phyloP scores from a whole-genome alignment of 352 stramenopile species.

The Phytopythium chamaehyphon region DNA sequence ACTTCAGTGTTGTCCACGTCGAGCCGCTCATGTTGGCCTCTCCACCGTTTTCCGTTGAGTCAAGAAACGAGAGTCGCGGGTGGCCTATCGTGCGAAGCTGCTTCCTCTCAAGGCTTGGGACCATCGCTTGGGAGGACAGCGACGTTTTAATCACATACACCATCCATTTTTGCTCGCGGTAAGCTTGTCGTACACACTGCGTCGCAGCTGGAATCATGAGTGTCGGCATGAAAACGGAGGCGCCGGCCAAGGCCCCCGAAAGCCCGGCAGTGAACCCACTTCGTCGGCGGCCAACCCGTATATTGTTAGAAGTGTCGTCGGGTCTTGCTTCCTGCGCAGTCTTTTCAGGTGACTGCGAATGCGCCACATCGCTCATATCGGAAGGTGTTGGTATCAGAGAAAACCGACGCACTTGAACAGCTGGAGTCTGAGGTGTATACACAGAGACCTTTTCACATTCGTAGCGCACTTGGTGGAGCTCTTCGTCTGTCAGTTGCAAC shows the following conservation, averaged over 20 bases:
- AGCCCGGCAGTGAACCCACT: neutral
- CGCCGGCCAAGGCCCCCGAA: neutral
- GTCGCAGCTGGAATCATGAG: slow-evolving; percentile 11
- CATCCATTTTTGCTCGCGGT: slow-evolving; percentile 64
- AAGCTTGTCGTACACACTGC: slow-evolving; percentile 52
- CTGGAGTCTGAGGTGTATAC: slow-evolving; percentile 13
- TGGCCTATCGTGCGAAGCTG: slow-evolving; percentile 47
- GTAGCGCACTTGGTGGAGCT: slow-evolving; percentile 70
- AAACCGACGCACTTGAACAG: neutral
- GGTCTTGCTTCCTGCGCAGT: neutral
- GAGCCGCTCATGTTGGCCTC: neutral
- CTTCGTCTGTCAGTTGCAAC: slow-evolving; percentile 49
- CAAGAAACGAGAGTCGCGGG: slow-evolving; percentile 45
- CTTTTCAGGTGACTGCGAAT: neutral
- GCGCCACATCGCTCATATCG: no score
- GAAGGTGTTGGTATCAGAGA: neutral
- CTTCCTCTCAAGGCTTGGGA: slow-evolving; percentile 68
- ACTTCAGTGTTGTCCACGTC: neutral
- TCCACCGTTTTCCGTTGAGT: slow-evolving; percentile 4
- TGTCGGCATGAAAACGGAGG: neutral
- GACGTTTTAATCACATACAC: slow-evolving; percentile 66
- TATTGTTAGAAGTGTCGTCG: neutral
- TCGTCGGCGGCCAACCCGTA: neutral
- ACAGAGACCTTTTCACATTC: slow-evolving; percentile 69
- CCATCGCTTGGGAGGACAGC: slow-evolving; percentile 57